Base-by-base conservation (phyloP, 306 rosid genomes). In the Acacia crassicarpa region DNA sequence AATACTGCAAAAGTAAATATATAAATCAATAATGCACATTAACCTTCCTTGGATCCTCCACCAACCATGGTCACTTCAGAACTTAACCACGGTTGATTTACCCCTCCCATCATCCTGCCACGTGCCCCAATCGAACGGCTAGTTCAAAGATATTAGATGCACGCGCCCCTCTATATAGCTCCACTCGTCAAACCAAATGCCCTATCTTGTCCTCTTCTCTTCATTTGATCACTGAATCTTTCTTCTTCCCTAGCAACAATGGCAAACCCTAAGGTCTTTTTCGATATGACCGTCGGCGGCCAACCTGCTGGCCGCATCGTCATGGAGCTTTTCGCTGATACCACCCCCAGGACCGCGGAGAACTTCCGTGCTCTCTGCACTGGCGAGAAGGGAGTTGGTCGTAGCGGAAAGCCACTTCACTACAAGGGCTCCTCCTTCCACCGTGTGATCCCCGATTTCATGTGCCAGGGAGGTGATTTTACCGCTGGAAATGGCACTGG, bases 381-480 rank as follows among this genome's bases (percentile, higher is more conserved):
- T 22, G 98, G 98, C 22, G 98, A 94, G 94, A 94, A 93, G 80
- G 98, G 98, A 12, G 15, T 0, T 7, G 98, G 97, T 10, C 86
- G 89, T n/a, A 49, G 84, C 82, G 94, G 97, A 13, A 92, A 92
- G 82, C 95, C 95, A 0, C 92, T 94, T 63, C 98, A 94, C 88
- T 94, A 8, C 97, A 94, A 90, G 81, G 97, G 97, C 1, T 94
- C 98, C 0, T 0, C 84, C 62, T 94, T 94, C 87, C 98, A 94
- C 89, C 97, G 98, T 2, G 98, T 94, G 91, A 94, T 94, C 84
- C 97, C 98, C 0, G 81, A 71, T 7, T 94, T 94, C 87, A 94
- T 94, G 98, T 94, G 98, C 83, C 98, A 94, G 95, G 98, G 98
- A 1, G 98, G 98, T 0, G 97, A 94, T 67, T 94, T 94, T 90